Evolutionary conservation across 352 stramenopile genomes (phyloP), one percentile per base, ranked within the genome.

Genomic region (Phytophthora pini): DNA sequence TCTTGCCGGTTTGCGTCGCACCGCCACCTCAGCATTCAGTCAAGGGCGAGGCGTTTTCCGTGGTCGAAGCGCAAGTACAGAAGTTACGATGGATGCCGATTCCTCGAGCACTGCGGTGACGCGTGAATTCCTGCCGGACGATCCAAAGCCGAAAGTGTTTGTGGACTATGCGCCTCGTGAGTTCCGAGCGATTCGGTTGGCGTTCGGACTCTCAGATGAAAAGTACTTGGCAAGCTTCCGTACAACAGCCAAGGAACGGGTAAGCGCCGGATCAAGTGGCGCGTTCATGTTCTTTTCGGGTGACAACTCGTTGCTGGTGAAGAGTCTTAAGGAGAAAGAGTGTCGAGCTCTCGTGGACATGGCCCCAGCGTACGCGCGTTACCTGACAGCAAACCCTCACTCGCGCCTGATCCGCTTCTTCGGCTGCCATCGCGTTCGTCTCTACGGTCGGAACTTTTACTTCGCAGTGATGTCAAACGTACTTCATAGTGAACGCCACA

Each of bases 241-340:
- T 20, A 80, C 79, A 22, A 95, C 87, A 5, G 81, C 80, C 6
- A 93, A 94, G 55, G 88, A 95, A 27, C 84, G 84, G 17, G 68
- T 96, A 27, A 88, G 79, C 45, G 82, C 86, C 15, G 88, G 88
- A n/a, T 88, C 84, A 45, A 88, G 72, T 51, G 86, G 86, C 2
- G 87, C 80, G 7, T 95, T 95, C 61, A 87, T 95, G 73, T 95
- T 95, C 43, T 93, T 90, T 47, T 91, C 81, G 5, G 82, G 79
- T 2, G 84, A 94, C 59, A 85, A 88, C 26, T 72, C 83, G 56
- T 58, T 94, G 31, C 81, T 95, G 12, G 84, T 94, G 10, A 95
- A 95, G 57, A 93, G 82, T 58, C 80, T 93, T 49, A 88, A 80
- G 48, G 72, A 88, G 43, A 84, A 88, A 54, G 89, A 97, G 60